phyloP scores from a whole-genome alignment of 768 basidiomycete species.

The Galerina sulciceps region DNA sequence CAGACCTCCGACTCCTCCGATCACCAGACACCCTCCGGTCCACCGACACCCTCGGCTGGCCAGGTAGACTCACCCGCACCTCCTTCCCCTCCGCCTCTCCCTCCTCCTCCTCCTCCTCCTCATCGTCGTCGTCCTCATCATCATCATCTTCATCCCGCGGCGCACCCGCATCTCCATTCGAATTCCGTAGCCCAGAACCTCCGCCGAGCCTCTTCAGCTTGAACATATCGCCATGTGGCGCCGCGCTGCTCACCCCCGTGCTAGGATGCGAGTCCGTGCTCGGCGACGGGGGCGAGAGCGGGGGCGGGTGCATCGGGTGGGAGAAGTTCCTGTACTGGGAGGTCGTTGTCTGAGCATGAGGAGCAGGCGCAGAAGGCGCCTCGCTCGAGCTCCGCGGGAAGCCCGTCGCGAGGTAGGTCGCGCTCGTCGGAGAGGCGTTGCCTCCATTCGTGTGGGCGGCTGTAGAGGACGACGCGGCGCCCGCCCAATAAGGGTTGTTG shows the following conservation, averaged over 20 bases:
- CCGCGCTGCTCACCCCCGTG: conserved; percentile 13
- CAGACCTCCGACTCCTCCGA: too few species aligned
- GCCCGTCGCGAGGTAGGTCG: background rate
- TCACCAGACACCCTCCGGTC: too few species aligned
- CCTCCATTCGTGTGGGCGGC: background rate
- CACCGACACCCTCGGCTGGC: background rate
- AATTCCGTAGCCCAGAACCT: background rate
- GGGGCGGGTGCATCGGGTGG: conserved; percentile 5
- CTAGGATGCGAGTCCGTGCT: conserved; percentile 25
- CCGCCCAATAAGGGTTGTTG: conserved; percentile 10
- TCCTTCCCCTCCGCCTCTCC: conserved; percentile 9
- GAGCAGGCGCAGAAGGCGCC: too few species aligned
- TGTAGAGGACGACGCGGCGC: background rate
- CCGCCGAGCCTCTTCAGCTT: conserved; percentile 16
- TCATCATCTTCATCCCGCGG: background rate
- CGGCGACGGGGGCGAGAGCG: conserved; percentile 18
- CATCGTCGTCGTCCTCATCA: background rate
- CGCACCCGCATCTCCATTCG: background rate
- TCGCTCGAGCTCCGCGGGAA: background rate
- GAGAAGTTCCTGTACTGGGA: too few species aligned
- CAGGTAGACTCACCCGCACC: conserved; percentile 11
- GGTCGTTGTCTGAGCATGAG: too few species aligned
- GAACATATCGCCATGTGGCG: conserved; percentile 7
- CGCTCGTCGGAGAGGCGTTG: background rate
- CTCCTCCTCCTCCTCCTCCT: background rate